phyloP scores from a whole-genome alignment of 768 basidiomycete genomes.

The Clavulina sp. region DNA sequence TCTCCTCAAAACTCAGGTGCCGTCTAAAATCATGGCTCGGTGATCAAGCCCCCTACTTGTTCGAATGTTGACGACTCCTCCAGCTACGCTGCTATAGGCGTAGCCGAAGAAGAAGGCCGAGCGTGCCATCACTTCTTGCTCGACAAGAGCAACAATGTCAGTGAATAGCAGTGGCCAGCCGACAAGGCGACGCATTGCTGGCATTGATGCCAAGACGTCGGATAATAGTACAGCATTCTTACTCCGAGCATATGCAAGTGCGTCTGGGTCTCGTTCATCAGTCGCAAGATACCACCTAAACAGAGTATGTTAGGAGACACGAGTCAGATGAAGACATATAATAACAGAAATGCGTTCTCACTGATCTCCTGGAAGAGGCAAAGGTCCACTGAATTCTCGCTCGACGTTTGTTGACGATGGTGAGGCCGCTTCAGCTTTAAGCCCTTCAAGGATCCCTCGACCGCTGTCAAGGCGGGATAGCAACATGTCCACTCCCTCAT shows the following conservation, averaged over 20 bases:
- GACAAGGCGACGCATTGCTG: conserved; percentile 16
- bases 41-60: conserved; percentile 24
- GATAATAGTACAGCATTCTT: conserved; percentile 9
- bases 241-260: conserved; percentile 9
- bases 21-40: conserved; percentile 14
- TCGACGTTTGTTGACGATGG: no score
- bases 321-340: background rate
- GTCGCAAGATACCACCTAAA: conserved; percentile 13
- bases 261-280: conserved; percentile 12
- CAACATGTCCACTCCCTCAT: no score
- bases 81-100: conserved; percentile 24
- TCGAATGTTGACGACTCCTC: conserved; percentile 24
- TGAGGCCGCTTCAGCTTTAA: no score
- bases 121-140: conserved; percentile 23
- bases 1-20: no score
- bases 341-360: no score
- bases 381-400: no score
- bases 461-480: no score
- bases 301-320: no score
- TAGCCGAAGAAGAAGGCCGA: conserved; percentile 25
- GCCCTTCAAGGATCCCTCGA: no score
- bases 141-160: conserved; percentile 27
- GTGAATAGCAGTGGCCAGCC: conserved; percentile 29
- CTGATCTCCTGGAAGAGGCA: no score
- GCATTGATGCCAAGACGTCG: conserved; percentile 12